Evolutionary conservation across 192 early-diverging fungal genomes (phyloP).

Genomic region (Coemansia aciculifera): DNA sequence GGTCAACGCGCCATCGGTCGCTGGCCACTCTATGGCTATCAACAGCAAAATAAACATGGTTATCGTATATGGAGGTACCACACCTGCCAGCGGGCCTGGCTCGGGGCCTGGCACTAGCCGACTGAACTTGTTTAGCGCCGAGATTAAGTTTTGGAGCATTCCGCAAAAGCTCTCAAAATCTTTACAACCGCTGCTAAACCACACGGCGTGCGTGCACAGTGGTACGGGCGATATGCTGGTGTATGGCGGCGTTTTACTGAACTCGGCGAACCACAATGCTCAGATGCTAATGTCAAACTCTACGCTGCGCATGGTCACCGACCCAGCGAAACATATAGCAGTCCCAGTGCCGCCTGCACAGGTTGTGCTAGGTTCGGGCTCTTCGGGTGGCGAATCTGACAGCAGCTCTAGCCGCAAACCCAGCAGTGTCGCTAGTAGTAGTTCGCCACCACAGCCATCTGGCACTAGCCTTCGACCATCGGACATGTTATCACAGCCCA

Average conservation of each 20-base stretch:
- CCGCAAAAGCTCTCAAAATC: slow-evolving; percentile 8
- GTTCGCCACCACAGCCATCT: not conserved
- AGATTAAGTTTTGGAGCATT: slow-evolving; percentile 44
- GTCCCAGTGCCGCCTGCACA: slow-evolving; percentile 1
- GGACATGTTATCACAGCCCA: not conserved
- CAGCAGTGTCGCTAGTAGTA: not conserved
- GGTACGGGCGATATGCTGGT: slow-evolving; percentile 44
- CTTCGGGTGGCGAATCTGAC: not conserved
- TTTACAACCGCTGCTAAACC: slow-evolving; percentile 33
- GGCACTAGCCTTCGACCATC: not conserved
- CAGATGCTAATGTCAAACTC: slow-evolving; percentile 27
- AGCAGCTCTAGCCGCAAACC: not conserved
- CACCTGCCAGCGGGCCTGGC: slow-evolving; percentile 17
- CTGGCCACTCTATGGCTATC: slow-evolving; percentile 33
- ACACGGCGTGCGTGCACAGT: slow-evolving; percentile 24
- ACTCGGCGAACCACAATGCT: not conserved
- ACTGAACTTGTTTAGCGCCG: slow-evolving; percentile 40
- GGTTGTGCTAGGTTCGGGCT: not conserved
- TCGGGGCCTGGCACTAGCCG: not conserved
- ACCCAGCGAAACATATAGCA: slow-evolving; percentile 12
- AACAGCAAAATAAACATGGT: slow-evolving; percentile 45
- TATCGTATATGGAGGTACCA: slow-evolving; percentile 36
- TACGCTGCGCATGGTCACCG: slow-evolving; percentile 40
- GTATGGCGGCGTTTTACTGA: slow-evolving; percentile 26
- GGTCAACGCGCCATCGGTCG: slow-evolving; percentile 23